phyloP scores from a whole-genome alignment of 352 stramenopile species.

The Phytophthora europaea region DNA sequence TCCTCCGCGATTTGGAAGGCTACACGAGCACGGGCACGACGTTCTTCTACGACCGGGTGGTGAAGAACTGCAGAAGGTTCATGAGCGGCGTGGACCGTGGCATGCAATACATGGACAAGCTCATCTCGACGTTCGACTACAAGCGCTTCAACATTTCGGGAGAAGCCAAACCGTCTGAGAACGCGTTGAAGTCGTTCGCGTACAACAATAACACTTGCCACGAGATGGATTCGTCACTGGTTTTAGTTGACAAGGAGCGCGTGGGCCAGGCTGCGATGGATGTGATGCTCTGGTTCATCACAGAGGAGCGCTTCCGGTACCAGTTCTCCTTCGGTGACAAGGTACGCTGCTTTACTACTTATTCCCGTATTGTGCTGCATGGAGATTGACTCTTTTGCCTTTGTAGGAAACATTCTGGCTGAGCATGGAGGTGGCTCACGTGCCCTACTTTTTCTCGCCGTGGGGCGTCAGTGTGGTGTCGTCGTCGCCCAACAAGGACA shows the following conservation, averaged over 20 bases:
- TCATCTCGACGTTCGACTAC: slow-evolving; percentile 67
- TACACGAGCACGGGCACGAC: slow-evolving; percentile 49
- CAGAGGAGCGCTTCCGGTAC: slow-evolving; percentile 39
- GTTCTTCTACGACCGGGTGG: slow-evolving; percentile 62
- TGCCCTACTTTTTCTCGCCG: slow-evolving; percentile 53
- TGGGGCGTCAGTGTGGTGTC: slow-evolving; percentile 52
- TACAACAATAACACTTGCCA: slow-evolving; percentile 63
- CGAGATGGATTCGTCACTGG: slow-evolving; percentile 59
- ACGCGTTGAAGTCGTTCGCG: slow-evolving; percentile 53
- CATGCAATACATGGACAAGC: slow-evolving; percentile 53
- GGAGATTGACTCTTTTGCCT: background rate
- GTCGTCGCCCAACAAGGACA: slow-evolving; percentile 46
- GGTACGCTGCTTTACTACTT: background rate
- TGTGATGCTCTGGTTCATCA: slow-evolving; percentile 47
- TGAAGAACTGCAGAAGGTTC: slow-evolving; percentile 54
- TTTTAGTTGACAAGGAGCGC: slow-evolving; percentile 43
- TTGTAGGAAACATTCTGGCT: slow-evolving; percentile 52
- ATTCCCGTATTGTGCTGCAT: background rate
- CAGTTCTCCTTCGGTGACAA: slow-evolving; percentile 53
- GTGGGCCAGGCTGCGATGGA: slow-evolving; percentile 41
- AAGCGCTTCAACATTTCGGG: slow-evolving; percentile 45
- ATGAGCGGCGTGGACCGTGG: slow-evolving; percentile 47
- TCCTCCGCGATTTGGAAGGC: slow-evolving; percentile 42
- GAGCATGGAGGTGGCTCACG: slow-evolving; percentile 50
- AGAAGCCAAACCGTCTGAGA: slow-evolving; percentile 38